Percentiles rank a stretch among this genome's conserved stretches.
phyloP scores from a whole-genome alignment of 2,329 filamentous ascomycete species.

The Coniochaeta sp. region DNA sequence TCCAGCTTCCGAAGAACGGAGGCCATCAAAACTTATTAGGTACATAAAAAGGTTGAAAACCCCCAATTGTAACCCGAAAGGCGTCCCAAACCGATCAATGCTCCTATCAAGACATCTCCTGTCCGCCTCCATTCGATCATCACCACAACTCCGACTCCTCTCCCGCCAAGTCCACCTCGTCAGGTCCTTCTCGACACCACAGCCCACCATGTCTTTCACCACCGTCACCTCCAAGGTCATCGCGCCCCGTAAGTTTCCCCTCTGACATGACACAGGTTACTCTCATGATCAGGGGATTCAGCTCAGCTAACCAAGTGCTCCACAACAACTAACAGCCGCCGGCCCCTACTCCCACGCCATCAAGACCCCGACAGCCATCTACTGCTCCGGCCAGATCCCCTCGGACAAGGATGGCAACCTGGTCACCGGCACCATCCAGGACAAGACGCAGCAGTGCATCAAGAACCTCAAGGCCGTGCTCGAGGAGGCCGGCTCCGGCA shows the following conservation, averaged over 20 bases:
- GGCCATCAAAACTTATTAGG: neutral
- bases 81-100: neutral
- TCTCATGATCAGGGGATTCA: too few relatives aligned
- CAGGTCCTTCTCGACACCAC: neutral
- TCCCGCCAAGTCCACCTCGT: conserved; percentile 24
- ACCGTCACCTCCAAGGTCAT: conserved; percentile 51
- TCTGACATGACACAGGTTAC: too few relatives aligned
- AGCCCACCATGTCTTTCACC: conserved; percentile 30
- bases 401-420: conserved; percentile 48
- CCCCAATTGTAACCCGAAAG: neutral
- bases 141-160: conserved; percentile 10
- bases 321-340: conserved; percentile 35
- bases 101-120: neutral
- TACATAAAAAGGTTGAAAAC: neutral
- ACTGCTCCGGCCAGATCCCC: conserved; percentile 66
- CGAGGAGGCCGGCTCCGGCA: conserved; percentile 67
- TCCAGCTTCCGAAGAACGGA: conserved; percentile 1
- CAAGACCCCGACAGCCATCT: conserved; percentile 58
- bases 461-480: conserved; percentile 81
- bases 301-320: neutral
- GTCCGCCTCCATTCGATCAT: conserved; percentile 4
- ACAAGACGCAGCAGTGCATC: conserved; percentile 57
- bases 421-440: conserved; percentile 50
- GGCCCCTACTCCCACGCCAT: conserved; percentile 62
- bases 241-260: conserved; percentile 41